phyloP scores from a whole-genome alignment of 768 basidiomycete genomes.

The Kwoniella bestiolae region DNA sequence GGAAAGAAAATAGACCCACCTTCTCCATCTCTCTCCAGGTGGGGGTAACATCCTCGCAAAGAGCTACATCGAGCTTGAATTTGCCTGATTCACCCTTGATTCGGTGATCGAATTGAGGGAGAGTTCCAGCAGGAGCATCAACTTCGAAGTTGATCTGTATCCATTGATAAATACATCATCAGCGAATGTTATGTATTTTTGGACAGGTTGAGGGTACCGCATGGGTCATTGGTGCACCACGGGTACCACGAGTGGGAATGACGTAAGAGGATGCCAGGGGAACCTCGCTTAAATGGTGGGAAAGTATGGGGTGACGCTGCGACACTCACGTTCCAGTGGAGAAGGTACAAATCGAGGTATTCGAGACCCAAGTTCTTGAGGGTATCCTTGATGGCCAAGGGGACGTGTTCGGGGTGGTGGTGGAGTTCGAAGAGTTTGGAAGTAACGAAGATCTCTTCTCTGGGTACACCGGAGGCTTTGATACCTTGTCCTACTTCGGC shows the following conservation, averaged over 20 bases:
- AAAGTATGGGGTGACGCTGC: neutral
- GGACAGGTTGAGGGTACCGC: neutral
- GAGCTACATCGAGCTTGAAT: conserved; percentile 60
- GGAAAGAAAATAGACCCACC: conserved; percentile 50
- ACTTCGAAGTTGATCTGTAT: conserved; percentile 38
- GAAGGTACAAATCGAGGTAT: conserved; percentile 79
- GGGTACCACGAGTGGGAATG: neutral
- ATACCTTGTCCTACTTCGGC: conserved; percentile 72
- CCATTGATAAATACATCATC: neutral
- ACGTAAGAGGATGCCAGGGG: neutral
- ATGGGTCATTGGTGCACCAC: neutral
- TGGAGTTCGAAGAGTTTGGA: conserved; percentile 61
- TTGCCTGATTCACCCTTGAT: conserved; percentile 60
- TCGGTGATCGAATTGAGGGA: conserved; percentile 26
- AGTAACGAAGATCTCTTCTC: conserved; percentile 72
- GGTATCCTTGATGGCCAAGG: conserved; percentile 68
- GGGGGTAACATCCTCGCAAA: conserved; percentile 30
- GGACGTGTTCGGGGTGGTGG: conserved; percentile 74
- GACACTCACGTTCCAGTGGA: conserved; percentile 67
- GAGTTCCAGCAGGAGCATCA: conserved; percentile 31
- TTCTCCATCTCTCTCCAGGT: conserved; percentile 86
- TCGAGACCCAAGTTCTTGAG: conserved; percentile 57
- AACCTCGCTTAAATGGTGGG: neutral
- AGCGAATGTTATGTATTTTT: neutral
- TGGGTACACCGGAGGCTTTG: conserved; percentile 67